Percentiles rank a stretch among this genome's conserved stretches.
Conservation (phyloP, 495 filamentous ascomycete species). For the Hypoxylon crocopeplum region DNA sequence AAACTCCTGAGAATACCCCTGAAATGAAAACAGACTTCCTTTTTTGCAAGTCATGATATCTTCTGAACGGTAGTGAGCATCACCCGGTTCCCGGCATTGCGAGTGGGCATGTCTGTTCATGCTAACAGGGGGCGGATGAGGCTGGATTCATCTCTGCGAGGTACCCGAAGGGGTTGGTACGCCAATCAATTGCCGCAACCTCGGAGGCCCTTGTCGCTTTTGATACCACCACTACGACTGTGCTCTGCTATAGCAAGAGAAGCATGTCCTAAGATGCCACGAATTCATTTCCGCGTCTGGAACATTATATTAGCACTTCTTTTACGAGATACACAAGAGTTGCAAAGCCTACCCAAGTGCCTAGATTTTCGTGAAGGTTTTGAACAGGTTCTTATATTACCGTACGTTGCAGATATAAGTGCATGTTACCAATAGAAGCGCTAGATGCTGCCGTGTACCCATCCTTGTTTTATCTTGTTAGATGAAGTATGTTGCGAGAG, state of each 20-base stretch:
- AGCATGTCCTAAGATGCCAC: constrained; percentile 15
- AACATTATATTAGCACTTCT: no score
- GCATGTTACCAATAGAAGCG: constrained; percentile 11
- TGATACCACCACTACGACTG: constrained; percentile 36
- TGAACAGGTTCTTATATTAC: not conserved
- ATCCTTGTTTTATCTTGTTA: constrained; percentile 29
- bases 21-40: not conserved
- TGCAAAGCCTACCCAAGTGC: no score
- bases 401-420: not conserved
- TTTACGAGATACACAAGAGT: no score
- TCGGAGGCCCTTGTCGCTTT: constrained; percentile 29
- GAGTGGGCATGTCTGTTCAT: constrained; percentile 23
- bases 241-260: no score
- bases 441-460: constrained; percentile 20
- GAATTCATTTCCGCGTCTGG: constrained; percentile 15
- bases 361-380: not conserved
- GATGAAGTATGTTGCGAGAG: no score
- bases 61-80: not conserved
- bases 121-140: constrained; percentile 33
- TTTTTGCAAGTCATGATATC: not conserved
- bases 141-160: constrained; percentile 31
- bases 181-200: constrained; percentile 28
- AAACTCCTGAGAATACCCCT: not conserved
- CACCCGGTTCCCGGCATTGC: constrained; percentile 22
- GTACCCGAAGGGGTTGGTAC: constrained; percentile 24